Conservation (phyloP, 306 rosid species). For the Cajanus cajan region DNA sequence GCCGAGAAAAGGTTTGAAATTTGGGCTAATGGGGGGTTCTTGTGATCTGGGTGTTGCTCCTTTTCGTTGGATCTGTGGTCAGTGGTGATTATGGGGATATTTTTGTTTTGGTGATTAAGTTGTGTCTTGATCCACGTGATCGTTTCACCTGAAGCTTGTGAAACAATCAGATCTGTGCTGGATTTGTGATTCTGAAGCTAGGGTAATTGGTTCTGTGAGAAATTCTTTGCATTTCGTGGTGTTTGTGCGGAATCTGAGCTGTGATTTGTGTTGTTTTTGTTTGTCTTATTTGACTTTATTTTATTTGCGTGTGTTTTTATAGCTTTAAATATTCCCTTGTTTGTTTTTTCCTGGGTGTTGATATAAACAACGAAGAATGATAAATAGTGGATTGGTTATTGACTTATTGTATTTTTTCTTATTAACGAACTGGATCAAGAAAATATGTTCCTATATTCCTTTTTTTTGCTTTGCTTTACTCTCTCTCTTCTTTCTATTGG, state of each 20-base stretch:
- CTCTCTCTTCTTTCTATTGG: neutral
- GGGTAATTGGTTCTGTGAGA: neutral
- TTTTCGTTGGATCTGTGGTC: constrained; percentile 51
- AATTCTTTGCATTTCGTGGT: constrained; percentile 25
- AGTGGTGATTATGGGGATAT: neutral
- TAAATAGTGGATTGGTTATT: neutral
- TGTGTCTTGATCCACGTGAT: constrained; percentile 36
- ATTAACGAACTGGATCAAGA: neutral
- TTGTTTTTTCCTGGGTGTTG: neutral
- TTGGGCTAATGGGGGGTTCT: constrained; percentile 17
- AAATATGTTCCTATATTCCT: neutral
- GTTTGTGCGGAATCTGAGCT: constrained; percentile 12
- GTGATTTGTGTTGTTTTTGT: neutral
- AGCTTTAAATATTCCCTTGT: neutral
- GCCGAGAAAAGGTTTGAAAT: constrained; percentile 2
- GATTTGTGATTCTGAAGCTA: constrained; percentile 15
- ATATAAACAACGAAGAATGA: neutral
- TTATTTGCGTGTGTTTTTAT: neutral
- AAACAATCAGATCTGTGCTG: constrained; percentile 37
- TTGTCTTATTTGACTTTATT: neutral
- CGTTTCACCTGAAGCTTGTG: constrained; percentile 15
- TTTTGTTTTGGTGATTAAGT: neutral
- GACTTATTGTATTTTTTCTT: neutral
- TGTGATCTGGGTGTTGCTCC: constrained; percentile 34
- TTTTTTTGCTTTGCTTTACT: neutral